Base-by-base conservation (phyloP, 192 early-diverging fungal genomes). In the Gigaspora rosea region DNA sequence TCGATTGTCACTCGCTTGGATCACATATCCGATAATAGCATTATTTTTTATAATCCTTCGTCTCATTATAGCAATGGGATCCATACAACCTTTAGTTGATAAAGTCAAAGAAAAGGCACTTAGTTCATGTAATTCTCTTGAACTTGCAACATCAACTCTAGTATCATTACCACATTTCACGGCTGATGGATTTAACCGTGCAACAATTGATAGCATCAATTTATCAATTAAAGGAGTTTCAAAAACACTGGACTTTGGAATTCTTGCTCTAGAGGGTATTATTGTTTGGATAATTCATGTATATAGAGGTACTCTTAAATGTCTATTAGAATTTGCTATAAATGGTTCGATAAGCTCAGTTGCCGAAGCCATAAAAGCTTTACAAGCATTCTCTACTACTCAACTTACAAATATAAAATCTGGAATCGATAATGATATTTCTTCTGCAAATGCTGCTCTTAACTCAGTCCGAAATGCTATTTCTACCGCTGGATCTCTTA, bases 181-280 rank as follows among this genome's bases (percentile, higher is more conserved):
- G 74, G 74, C 74, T 16, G 62, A 47, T 51, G 74, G 74, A 46
- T 75, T 75, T 54, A 75, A 75, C 51, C 20, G 62, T 35, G 74
- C 62, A 64, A 75, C 59, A 9, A 22, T 65, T 62, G 74, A 62
- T 16, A 35, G 22, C 32, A 27, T 75, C 11, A 62, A 75, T n/a
- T 48, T 75, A 15, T 33, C 74, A 11, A 75, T 75, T 20, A 49
- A 51, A 51, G 61, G 47, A 15, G 15, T 13, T 18, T 46, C 11
- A 51, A 57, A 48, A 47, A 35, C 47, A 9, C 36, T 75, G 22
- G 49, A 75, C 50, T 52, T 75, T 12, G 41, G 22, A 8, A 18
- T 75, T 3, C 2, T 65, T 13, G 74, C 74, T 16, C 41, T 75
- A 12, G 49, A 75, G 16, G 74, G 74, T 7, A 64, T 75, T 15